These are phyloP conservation scores for Neurospora sublineolata DNA, from an alignment of 495 filamentous ascomycete genomes.

Conservation along the genomic window DNA sequence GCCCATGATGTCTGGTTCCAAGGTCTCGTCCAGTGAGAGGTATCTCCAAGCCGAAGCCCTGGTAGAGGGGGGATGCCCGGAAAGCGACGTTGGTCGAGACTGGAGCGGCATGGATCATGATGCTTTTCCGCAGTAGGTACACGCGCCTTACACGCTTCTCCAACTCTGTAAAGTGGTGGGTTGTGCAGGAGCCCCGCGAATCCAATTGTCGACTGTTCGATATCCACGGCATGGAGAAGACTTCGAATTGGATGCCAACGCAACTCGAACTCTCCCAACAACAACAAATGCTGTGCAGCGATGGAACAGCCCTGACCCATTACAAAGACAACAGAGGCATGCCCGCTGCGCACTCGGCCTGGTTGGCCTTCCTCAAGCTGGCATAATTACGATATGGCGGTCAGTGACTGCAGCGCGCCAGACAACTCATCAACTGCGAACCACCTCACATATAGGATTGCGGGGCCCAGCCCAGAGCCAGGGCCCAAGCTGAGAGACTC, in stretches of 20 bases:
- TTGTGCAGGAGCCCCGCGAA: neutral
- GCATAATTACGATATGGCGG: conserved; percentile 10
- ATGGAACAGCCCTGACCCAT: conserved; percentile 11
- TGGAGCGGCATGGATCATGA: neutral
- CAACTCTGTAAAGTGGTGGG: neutral
- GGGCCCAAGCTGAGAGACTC: neutral
- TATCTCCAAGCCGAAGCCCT: neutral
- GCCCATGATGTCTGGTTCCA: neutral
- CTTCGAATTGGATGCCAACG: neutral
- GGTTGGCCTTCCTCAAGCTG: neutral
- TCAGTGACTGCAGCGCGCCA: conserved; percentile 8
- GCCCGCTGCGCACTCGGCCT: neutral
- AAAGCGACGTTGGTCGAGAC: neutral
- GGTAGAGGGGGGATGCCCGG: neutral
- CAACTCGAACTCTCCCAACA: neutral
- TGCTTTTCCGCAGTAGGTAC: neutral
- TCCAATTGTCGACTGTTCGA: neutral
- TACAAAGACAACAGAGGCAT: neutral
- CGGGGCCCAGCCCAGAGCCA: neutral
- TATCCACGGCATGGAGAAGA: neutral
- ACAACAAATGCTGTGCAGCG: conserved; percentile 7
- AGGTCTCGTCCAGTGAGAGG: neutral
- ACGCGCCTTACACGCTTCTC: neutral
- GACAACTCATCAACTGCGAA: neutral
- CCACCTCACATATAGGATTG: neutral